Evolutionary conservation across 78 protist genomes (phyloP).

Genomic region (Blattamonas nauphoetae): DNA sequence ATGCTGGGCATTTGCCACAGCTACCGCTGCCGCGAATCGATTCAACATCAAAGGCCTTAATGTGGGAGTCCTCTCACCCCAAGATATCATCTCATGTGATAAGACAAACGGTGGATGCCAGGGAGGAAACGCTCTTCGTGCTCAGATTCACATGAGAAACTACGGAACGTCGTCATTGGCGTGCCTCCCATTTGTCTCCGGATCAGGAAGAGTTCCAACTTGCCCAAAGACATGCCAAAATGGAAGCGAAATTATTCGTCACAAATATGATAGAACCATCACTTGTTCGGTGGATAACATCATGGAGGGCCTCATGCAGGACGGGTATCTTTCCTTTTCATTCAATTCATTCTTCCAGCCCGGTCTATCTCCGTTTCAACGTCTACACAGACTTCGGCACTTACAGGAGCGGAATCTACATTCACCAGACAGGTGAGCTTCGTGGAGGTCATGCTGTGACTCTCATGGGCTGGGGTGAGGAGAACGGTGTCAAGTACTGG

Average conservation of each 20-base stretch:
- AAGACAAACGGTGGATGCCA: slow-evolving; percentile 2
- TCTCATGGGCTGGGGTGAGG: slow-evolving; percentile 52
- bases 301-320: slow-evolving; percentile 19
- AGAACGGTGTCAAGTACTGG: slow-evolving; percentile 51
- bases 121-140: neutral
- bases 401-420: slow-evolving; percentile 51
- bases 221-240: slow-evolving; percentile 4
- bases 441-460: slow-evolving; percentile 55
- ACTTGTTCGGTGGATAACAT: slow-evolving; percentile 4
- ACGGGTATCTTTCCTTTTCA: no score
- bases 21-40: slow-evolving; percentile 9
- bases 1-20: slow-evolving; percentile 40
- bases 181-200: slow-evolving; percentile 17
- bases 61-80: slow-evolving; percentile 7
- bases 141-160: neutral
- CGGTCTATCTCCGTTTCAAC: slow-evolving; percentile 34
- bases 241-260: neutral
- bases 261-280: neutral
- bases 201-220: neutral
- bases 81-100: slow-evolving; percentile 21
- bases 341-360: no score
- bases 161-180: neutral
- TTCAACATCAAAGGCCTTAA: neutral
- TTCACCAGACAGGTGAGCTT: slow-evolving; percentile 18
- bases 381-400: slow-evolving; percentile 44